Conservation (phyloP, 192 early-diverging fungal species). For the Coemansia sp. region DNA sequence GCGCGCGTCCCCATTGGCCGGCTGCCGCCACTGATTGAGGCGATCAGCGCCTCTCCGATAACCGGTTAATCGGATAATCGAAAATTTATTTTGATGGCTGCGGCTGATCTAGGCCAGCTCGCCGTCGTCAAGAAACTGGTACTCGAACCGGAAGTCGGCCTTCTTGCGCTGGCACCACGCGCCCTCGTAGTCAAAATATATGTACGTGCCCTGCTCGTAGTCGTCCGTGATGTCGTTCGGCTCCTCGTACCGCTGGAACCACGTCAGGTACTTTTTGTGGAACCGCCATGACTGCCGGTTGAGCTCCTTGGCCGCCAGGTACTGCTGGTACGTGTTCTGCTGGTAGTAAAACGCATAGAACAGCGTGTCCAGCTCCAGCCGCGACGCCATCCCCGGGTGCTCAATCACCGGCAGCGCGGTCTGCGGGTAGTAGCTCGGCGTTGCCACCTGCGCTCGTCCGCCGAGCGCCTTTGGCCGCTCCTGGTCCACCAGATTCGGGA, state of each 20-base stretch:
- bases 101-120: conserved; percentile 23
- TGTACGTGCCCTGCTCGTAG: conserved; percentile 96
- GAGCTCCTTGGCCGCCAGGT: conserved; percentile 89
- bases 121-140: conserved; percentile 81
- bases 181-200: conserved; percentile 98
- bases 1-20: conserved; percentile 1
- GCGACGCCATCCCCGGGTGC: conserved; percentile 79
- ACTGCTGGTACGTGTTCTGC: conserved; percentile 96
- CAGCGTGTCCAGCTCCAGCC: conserved; percentile 89
- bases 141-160: conserved; percentile 93
- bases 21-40: background rate
- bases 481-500: conserved; percentile 79
- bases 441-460: conserved; percentile 49
- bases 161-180: conserved; percentile 97
- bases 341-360: conserved; percentile 99
- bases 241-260: conserved; percentile 98
- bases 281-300: conserved; percentile 98
- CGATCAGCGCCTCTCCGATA: background rate
- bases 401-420: conserved; percentile 76
- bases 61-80: conserved; percentile 1
- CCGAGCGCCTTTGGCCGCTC: conserved; percentile 62
- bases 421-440: conserved; percentile 93
- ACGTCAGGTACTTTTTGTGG: conserved; percentile 97
- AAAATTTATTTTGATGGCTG: background rate
- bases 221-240: conserved; percentile 93